These are phyloP conservation scores for Mycena amicta DNA, from an alignment of 768 basidiomycete species.

Conservation along the genomic window DNA sequence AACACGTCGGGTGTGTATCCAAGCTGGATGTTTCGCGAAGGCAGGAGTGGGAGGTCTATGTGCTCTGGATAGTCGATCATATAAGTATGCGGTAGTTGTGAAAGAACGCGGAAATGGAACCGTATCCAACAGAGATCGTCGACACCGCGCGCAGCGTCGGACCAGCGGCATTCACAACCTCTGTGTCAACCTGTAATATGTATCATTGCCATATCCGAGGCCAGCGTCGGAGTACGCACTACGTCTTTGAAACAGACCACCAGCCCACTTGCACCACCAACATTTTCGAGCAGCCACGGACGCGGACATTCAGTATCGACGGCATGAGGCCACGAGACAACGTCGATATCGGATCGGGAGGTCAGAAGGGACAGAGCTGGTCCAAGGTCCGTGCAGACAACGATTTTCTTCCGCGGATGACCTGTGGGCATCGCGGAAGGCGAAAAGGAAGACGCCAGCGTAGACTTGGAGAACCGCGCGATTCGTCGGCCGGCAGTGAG, in stretches of 20 bases:
- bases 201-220: neutral
- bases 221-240: conserved; percentile 41
- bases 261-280: conserved; percentile 61
- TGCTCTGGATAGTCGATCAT: conserved; percentile 71
- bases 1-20: conserved; percentile 95
- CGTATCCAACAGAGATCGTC: conserved; percentile 92
- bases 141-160: conserved; percentile 76
- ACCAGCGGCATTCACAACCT: conserved; percentile 76
- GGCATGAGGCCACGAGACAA: neutral
- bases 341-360: conserved; percentile 14
- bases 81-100: too few relatives aligned
- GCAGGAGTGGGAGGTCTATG: conserved; percentile 61
- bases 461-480: too few relatives aligned
- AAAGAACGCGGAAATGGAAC: conserved; percentile 34
- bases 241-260: conserved; percentile 76
- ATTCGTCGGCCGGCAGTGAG: too few relatives aligned
- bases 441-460: neutral
- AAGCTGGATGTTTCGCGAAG: conserved; percentile 64
- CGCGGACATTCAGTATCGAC: conserved; percentile 48
- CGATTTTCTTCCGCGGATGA: conserved; percentile 13
- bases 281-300: conserved; percentile 74
- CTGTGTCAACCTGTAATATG: conserved; percentile 63
- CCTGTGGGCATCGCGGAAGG: neutral
- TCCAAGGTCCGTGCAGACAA: conserved; percentile 20
- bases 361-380: conserved; percentile 12